Evolutionary conservation across 768 basidiomycete genomes (phyloP).

Genomic region (Lactarius vividus): DNA sequence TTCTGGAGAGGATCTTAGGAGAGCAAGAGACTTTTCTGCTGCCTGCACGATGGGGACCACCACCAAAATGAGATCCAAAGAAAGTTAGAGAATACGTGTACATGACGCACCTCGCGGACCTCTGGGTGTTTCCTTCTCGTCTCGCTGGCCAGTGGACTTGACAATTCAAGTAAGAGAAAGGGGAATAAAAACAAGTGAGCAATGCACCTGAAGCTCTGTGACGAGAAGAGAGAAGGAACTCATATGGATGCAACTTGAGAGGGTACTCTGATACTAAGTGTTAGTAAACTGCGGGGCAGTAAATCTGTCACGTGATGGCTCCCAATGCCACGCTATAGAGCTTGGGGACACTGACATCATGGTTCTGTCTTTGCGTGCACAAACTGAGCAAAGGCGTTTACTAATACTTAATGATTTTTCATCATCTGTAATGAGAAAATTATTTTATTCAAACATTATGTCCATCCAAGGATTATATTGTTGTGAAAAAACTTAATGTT

Average conservation of each 20-base stretch:
- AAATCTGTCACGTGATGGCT: too few species aligned
- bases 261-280: too few species aligned
- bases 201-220: conserved; percentile 65
- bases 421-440: too few species aligned
- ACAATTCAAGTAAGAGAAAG: not conserved
- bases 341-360: too few species aligned
- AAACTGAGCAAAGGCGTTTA: too few species aligned
- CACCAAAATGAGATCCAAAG: not conserved
- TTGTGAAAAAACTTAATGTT: too few species aligned
- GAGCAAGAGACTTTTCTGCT: conserved; percentile 81
- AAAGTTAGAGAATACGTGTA: not conserved
- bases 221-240: conserved; percentile 68
- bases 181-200: conserved; percentile 6
- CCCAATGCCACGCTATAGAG: too few species aligned
- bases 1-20: conserved; percentile 78
- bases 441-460: too few species aligned
- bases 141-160: conserved; percentile 86
- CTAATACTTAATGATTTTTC: too few species aligned
- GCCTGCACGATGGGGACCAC: conserved; percentile 44
- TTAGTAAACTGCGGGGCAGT: too few species aligned
- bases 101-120: conserved; percentile 75
- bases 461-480: too few species aligned
- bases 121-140: conserved; percentile 87
- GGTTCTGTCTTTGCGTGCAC: too few species aligned
- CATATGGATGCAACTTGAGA: conserved; percentile 41